phyloP scores from a whole-genome alignment of 2,329 filamentous ascomycete species.

The Chrysoporthe cubensis region DNA sequence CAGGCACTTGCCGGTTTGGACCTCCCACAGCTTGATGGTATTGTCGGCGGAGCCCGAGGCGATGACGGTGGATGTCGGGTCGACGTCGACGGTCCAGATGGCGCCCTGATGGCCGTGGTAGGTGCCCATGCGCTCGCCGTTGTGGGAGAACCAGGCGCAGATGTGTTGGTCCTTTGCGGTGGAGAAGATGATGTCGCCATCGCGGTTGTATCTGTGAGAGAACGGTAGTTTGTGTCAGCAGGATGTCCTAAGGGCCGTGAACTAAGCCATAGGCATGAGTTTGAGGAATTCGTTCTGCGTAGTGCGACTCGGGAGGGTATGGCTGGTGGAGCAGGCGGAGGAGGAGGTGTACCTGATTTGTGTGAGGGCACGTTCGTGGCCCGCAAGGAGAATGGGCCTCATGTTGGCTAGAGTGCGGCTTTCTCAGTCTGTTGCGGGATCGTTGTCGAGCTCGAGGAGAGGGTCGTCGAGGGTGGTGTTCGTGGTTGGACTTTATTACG shows the following conservation, averaged over 20 bases:
- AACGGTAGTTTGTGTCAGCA: slow-evolving; percentile 10
- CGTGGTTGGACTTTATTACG: slow-evolving; percentile 18
- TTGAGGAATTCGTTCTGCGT: slow-evolving; percentile 14
- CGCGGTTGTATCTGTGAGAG: slow-evolving; percentile 74
- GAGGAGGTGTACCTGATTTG: slow-evolving; percentile 74
- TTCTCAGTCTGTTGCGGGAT: slow-evolving; percentile 12
- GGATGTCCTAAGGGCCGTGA: not conserved
- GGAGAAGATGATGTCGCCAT: slow-evolving; percentile 96
- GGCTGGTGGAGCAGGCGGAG: slow-evolving; percentile 15
- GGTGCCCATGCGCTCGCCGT: slow-evolving; percentile 95
- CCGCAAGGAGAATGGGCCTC: slow-evolving; percentile 94
- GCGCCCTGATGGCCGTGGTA: slow-evolving; percentile 97
- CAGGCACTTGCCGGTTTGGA: slow-evolving; percentile 87
- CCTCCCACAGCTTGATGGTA: slow-evolving; percentile 95
- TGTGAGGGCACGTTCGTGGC: slow-evolving; percentile 95
- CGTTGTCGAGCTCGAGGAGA: not conserved
- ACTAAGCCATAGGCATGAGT: not conserved
- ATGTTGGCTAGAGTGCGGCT: slow-evolving; percentile 61
- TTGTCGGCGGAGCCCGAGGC: slow-evolving; percentile 97
- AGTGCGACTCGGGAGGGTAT: slow-evolving; percentile 15
- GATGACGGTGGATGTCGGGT: slow-evolving; percentile 88
- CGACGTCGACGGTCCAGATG: slow-evolving; percentile 97
- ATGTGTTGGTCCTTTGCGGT: slow-evolving; percentile 95
- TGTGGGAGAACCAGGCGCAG: slow-evolving; percentile 96
- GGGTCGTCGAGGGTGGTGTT: not conserved